phyloP scores from a whole-genome alignment of 2,329 filamentous ascomycete species.

The Zymoseptoria pseudotritici region DNA sequence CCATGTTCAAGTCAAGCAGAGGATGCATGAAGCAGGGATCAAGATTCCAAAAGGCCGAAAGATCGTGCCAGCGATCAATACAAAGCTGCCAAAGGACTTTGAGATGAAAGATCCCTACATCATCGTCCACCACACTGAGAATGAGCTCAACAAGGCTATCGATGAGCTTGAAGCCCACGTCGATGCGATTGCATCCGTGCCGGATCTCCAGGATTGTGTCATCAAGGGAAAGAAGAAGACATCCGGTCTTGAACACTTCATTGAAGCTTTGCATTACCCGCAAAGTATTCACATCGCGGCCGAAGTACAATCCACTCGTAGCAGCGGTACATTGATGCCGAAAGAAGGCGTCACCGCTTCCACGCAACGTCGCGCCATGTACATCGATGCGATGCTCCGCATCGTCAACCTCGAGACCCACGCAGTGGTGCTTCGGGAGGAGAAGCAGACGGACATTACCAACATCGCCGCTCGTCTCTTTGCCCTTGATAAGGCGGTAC shows the following conservation, averaged over 20 bases:
- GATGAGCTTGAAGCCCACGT: neutral
- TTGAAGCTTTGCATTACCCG: slow-evolving; percentile 2
- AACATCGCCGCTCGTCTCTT: slow-evolving; percentile 7
- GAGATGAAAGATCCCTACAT: slow-evolving; percentile 1
- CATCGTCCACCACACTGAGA: slow-evolving; percentile 1
- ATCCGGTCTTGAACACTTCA: neutral
- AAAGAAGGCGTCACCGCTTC: neutral
- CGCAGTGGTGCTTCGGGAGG: slow-evolving; percentile 15
- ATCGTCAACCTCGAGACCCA: slow-evolving; percentile 26
- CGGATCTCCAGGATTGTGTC: neutral
- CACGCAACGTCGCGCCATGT: neutral
- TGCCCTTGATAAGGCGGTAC: neutral
- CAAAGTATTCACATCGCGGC: slow-evolving; percentile 1
- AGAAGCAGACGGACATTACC: slow-evolving; percentile 8
- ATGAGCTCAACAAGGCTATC: slow-evolving; percentile 4
- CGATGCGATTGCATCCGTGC: neutral
- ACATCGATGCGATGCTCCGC: slow-evolving; percentile 15
- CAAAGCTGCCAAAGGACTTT: neutral
- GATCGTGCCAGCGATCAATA: neutral
- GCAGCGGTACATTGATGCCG: neutral
- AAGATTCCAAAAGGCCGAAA: slow-evolving; percentile 1
- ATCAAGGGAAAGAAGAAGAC: neutral
- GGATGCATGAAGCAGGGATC: slow-evolving; percentile 6
- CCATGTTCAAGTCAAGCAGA: slow-evolving; percentile 1
- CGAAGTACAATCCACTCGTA: neutral